Base-by-base conservation (phyloP, 2,329 filamentous ascomycete species). In the Pseudopyrenochaeta lycopersici region DNA sequence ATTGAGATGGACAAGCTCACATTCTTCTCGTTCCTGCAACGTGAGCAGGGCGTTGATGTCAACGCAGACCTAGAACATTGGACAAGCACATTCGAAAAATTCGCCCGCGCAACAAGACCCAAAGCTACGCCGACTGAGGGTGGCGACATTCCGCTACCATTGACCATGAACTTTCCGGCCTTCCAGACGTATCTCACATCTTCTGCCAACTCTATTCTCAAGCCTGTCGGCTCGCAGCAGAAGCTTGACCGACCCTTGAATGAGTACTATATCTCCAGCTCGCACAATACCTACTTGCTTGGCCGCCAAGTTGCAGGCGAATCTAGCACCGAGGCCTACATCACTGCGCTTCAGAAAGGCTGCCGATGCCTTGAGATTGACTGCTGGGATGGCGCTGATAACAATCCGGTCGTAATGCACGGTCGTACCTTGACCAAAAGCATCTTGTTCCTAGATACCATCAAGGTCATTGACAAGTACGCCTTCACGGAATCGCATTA, bases 181-280 rank as follows among this genome's bases (percentile, higher is more conserved):
- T 91, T 99, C 65, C 86, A 91, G 23, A 86, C 86, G 10, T 77
- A 71, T 50, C 59, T 77, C 45, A 71, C 67, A 3, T 77, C 74
- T 12, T 55, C 68, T 46, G 63, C 87, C 64, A 96, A 96, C 68
- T 82, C 86, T 2, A 82, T 90, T 2, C 83, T 92, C 36, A 78
- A 84, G 23, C 83, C 84, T 36, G 82, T 84, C 56, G 84, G 85
- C n/a, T 76, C 84, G 11, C 78, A 86, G 23, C 86, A 87, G 49
- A 80, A 80, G 5, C 85, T 97, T 49, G 88, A 96, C 70, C 87
- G 90, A 20, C 95, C 95, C 0, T 81, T 98, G 73, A 97, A 96
- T 72, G 94, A 98, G 72, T 99, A 99, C 76, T 97, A 92, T 80
- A 95, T 99, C 63, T 98, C 94, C 1, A 97, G 93, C 79, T 98